Evolutionary conservation across 1,284 basidiomycete species (phyloP).

Genomic region (Ganoderma meredithae): DNA sequence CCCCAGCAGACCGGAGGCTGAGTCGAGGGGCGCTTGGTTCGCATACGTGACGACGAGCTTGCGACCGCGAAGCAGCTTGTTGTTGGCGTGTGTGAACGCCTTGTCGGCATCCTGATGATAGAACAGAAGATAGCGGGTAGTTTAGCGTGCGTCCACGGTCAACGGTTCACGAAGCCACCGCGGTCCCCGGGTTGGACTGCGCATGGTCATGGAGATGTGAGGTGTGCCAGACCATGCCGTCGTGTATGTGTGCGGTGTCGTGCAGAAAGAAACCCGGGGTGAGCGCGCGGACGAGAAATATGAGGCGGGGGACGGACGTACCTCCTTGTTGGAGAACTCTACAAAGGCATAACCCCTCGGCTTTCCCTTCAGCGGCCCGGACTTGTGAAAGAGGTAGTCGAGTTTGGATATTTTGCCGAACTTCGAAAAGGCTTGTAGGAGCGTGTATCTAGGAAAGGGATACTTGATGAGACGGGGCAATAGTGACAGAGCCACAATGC

Average conservation of each 20-base stretch:
- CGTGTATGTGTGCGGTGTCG: constrained; percentile 22
- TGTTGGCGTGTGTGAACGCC: constrained; percentile 80
- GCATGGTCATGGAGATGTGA: constrained; percentile 18
- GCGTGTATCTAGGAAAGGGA: constrained; percentile 66
- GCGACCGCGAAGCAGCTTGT: constrained; percentile 85
- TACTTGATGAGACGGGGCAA: neutral
- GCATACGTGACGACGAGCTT: constrained; percentile 91
- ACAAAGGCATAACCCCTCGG: constrained; percentile 96
- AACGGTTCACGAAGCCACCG: constrained; percentile 13
- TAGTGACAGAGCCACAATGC: constrained; percentile 35
- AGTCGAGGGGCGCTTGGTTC: constrained; percentile 74
- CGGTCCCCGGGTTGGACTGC: constrained; percentile 33
- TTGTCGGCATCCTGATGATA: constrained; percentile 79
- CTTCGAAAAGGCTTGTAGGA: constrained; percentile 90
- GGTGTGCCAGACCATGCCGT: constrained; percentile 24
- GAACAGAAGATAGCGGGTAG: constrained; percentile 31
- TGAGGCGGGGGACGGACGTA: constrained; percentile 56
- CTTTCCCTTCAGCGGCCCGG: constrained; percentile 88
- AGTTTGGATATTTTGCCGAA: constrained; percentile 92
- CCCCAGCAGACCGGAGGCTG: constrained; percentile 32
- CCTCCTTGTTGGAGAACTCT: constrained; percentile 82
- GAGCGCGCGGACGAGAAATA: constrained; percentile 44
- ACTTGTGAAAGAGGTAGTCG: constrained; percentile 96
- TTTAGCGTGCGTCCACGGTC: constrained; percentile 17
- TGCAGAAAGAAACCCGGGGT: constrained; percentile 54